phyloP scores from a whole-genome alignment of 2,329 filamentous ascomycete genomes.

The Botrytis fragariae region DNA sequence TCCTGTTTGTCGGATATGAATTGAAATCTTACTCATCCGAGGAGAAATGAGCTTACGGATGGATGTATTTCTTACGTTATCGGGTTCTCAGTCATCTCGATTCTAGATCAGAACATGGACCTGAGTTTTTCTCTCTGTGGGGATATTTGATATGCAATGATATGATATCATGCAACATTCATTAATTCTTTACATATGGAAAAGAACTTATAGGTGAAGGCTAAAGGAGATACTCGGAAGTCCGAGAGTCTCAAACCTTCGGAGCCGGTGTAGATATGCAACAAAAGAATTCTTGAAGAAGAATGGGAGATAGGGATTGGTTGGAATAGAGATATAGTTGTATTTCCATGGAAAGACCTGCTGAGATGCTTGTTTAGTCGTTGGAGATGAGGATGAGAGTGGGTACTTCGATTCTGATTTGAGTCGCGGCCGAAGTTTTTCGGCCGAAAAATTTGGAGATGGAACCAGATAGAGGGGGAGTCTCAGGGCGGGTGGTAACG shows the following conservation, averaged over 20 bases:
- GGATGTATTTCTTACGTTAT: neutral
- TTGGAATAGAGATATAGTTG: neutral
- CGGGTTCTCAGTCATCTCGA: neutral
- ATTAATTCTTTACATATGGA: too few relatives aligned
- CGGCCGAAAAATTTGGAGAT: neutral
- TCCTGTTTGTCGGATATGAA: too few relatives aligned
- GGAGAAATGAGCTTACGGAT: neutral
- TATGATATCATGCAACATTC: neutral
- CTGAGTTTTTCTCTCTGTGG: neutral
- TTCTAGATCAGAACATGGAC: neutral
- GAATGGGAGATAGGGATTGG: neutral
- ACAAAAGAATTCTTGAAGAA: neutral
- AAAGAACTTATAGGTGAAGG: too few relatives aligned
- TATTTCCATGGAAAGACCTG: too few relatives aligned
- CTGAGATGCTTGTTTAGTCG: neutral
- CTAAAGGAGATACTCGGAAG: neutral
- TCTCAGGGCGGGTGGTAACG: too few relatives aligned
- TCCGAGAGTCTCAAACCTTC: neutral
- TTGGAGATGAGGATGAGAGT: neutral
- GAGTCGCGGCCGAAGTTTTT: neutral
- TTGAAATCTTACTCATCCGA: neutral
- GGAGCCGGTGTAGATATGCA: conserved; percentile 1
- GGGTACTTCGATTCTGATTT: neutral
- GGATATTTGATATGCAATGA: neutral
- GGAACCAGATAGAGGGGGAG: rapidly evolving